Base-by-base conservation (phyloP, 116 monocot genomes). In the Zostera marina region DNA sequence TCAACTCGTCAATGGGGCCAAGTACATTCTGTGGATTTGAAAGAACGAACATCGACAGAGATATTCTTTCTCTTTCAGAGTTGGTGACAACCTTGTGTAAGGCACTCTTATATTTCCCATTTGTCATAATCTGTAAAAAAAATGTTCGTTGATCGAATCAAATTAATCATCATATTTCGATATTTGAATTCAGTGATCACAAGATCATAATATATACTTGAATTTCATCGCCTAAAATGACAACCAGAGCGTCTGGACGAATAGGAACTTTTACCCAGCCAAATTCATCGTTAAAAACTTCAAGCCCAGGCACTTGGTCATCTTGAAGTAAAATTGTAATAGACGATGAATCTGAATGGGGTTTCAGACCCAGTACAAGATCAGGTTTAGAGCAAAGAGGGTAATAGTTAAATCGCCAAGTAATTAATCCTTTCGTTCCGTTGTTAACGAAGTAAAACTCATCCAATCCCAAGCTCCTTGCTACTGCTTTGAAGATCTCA, bases 351-450 rank as follows among this genome's bases (percentile, higher is more conserved):
- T 88, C 88, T 15, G 76, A 63, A 42, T 88, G 83, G 54, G 83
- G 64, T 48, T 71, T 80, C 24, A 80, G 24, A 12, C 88, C 88
- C 45, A 70, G 59, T 2, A 83, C 83, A 19, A 74, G 69, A 55
- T 88, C 77, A 15, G 80, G 76, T 57, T 70, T 77, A 14, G 58
- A 56, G 57, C 83, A 83, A 39, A 2, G 32, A 1, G 88, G 80
- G 66, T 88, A 88, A 56, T 73, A 74, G 70, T 68, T 83, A 56
- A 88, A 80, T 64, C 88, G 79, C 15, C 61, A 74, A 19, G 11
- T 65, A 5, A 65, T 43, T 11, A 4, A 1, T 10, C 64, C 57
- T 53, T 51, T 74, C 32, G 72, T 70, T 20, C 70, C 62, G 44
- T 70, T 58, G 41, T 54, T 42, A 16, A 63, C 20, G 60, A 82